Conservation (phyloP, 768 basidiomycete species). For the Favolaschia claudopus region DNA sequence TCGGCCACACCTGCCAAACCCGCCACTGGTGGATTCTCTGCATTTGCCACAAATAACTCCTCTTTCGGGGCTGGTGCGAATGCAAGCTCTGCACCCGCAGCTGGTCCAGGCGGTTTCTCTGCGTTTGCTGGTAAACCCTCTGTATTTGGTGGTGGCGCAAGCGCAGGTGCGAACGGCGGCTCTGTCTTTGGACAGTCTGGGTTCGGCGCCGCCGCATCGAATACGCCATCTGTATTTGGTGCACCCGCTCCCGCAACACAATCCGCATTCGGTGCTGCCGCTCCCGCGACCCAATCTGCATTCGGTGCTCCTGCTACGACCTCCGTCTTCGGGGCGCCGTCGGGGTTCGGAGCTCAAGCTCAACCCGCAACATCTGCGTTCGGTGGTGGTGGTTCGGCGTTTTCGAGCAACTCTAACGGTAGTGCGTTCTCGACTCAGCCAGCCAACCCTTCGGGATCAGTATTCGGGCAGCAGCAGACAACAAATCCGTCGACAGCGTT, state of each 20-base stretch:
- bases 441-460: no score
- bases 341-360: background rate
- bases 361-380: constrained; percentile 9
- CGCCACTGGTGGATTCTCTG: constrained; percentile 16
- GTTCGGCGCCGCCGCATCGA: constrained; percentile 18
- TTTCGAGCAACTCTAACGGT: constrained; percentile 1
- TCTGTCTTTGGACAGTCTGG: constrained; percentile 40
- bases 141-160: constrained; percentile 24
- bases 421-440: background rate
- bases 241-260: constrained; percentile 18
- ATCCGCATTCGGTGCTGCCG: constrained; percentile 46
- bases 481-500: no score
- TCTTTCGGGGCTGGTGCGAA: constrained; percentile 28
- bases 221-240: constrained; percentile 33
- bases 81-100: constrained; percentile 36
- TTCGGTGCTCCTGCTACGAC: constrained; percentile 18
- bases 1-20: constrained; percentile 24
- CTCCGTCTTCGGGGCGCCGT: constrained; percentile 12
- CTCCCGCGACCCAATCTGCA: constrained; percentile 30
- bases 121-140: constrained; percentile 24
- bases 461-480: no score
- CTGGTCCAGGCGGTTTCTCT: constrained; percentile 28
- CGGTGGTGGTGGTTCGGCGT: constrained; percentile 2
- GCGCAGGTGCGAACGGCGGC: constrained; percentile 15
- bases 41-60: constrained; percentile 22